Evolutionary conservation across 257 asterid genomes (phyloP), one percentile per base, ranked within the genome.

Genomic region (Plantago ovata): DNA sequence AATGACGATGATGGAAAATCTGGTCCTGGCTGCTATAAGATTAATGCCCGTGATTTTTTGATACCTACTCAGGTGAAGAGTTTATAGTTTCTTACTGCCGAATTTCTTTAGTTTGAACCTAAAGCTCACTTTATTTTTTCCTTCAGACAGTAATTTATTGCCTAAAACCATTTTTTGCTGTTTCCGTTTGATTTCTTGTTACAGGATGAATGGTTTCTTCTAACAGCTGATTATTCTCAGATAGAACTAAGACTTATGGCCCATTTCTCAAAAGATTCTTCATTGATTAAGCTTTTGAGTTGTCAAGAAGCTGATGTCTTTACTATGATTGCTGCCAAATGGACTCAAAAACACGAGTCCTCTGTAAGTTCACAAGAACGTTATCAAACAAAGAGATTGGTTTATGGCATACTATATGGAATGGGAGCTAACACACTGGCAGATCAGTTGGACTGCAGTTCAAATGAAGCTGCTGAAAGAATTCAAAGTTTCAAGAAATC

Each of bases 211-310:
- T 85, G 96, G 98, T 69, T 88, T 64, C 87, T 88, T 57, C 42
- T 92, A 63, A 81, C 95, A 20, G 95, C 98, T 24, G 98, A 92
- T 77, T 92, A 92, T 73, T 92, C 91, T 67, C 96, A 92, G 73
- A 92, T 92, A 74, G 98, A 92, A 78, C 80, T 92, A 64, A 80
- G 98, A 77, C 74, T 92, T 64, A 88, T 92, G 96, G 98, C 96
- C 53, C 98, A 92, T 71, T 92, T 92, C 85, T 92, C 97, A 43
- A 79, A 79, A 71, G 98, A 92, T 75, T 49, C 73, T 65, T 79
- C 84, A 9, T 75, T 92, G 75, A 78, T 86, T 32, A 77, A 82
- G 64, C 84, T 88, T 60, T 82, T 92, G 57, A 74, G 76, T 49
- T 63, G 70, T 64, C 94, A 88, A 47, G 75, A 79, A 63, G 79